phyloP scores from a whole-genome alignment of 306 rosid species.

The Corylus americana region DNA sequence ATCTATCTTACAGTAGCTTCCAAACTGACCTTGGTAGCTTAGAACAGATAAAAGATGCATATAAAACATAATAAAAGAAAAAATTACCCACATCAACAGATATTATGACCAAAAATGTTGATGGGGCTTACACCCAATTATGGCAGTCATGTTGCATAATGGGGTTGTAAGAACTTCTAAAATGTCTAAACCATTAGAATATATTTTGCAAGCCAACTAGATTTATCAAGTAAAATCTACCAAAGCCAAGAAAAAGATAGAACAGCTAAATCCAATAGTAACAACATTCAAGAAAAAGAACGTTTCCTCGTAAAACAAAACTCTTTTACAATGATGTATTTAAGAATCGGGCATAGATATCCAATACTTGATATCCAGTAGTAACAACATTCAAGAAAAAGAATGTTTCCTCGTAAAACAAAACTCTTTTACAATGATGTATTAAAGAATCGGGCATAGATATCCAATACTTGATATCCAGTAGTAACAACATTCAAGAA shows the following conservation, averaged over 20 bases:
- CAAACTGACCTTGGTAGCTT: background rate
- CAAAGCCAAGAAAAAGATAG: background rate
- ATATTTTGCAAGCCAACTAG: background rate
- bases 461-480: background rate
- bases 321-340: background rate
- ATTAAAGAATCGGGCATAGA: no score
- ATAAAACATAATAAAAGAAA: background rate
- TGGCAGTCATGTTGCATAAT: background rate
- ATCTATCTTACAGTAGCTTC: no score
- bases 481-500: no score
- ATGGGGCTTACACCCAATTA: background rate
- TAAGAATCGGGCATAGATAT: background rate
- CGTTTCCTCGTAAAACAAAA: background rate
- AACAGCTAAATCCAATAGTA: background rate
- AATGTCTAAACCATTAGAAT: background rate
- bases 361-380: background rate
- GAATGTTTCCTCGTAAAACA: no score
- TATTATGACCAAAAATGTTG: background rate
- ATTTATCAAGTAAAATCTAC: conserved; percentile 4
- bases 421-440: no score
- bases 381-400: no score
- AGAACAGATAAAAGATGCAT: background rate
- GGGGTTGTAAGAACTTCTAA: background rate
- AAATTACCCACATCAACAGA: background rate
- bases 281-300: background rate